Evolutionary conservation across 805 yeast genomes (phyloP).

Genomic region (Zygoascus tannicola): DNA sequence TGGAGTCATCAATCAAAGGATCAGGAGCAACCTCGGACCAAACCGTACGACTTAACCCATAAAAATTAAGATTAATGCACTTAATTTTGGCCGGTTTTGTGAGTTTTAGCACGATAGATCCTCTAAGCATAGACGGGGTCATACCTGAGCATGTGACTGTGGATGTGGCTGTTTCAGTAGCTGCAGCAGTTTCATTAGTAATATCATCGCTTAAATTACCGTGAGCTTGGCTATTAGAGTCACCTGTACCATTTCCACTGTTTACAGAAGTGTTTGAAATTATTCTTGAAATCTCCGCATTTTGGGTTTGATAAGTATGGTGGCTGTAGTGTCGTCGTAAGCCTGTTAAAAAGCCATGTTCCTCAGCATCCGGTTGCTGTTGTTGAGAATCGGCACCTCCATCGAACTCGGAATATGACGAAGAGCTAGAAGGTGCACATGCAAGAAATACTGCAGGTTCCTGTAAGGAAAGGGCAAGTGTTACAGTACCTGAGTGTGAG

Average conservation of each 20-base stretch:
- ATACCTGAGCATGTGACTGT: slow-evolving; percentile 6
- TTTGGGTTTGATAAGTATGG: no score
- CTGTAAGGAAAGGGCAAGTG: slow-evolving; percentile 25
- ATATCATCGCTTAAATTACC: no score
- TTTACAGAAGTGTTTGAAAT: no score
- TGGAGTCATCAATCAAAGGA: slow-evolving; percentile 21
- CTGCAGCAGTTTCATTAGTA: not conserved
- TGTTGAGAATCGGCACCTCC: no score
- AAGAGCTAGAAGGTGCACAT: slow-evolving; percentile 10
- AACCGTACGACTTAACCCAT: slow-evolving; percentile 66
- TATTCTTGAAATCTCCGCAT: no score
- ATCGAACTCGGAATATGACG: slow-evolving; percentile 13
- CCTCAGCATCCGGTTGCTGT: no score
- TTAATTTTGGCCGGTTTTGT: slow-evolving; percentile 65
- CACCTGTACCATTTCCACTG: no score
- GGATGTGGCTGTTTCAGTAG: not conserved
- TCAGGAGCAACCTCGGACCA: slow-evolving; percentile 67
- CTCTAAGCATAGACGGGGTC: slow-evolving; percentile 52
- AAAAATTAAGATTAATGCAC: slow-evolving; percentile 50
- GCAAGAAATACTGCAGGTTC: slow-evolving; percentile 27
- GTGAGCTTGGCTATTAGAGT: no score
- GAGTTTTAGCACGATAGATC: slow-evolving; percentile 63
- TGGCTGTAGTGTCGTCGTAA: not conserved
- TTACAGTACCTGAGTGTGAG: slow-evolving; percentile 27
- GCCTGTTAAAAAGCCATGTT: not conserved